Evolutionary conservation across 148 eudicot genomes (phyloP), one percentile per base, ranked within the genome.

Genomic region (Rhododendron williamsianum): DNA sequence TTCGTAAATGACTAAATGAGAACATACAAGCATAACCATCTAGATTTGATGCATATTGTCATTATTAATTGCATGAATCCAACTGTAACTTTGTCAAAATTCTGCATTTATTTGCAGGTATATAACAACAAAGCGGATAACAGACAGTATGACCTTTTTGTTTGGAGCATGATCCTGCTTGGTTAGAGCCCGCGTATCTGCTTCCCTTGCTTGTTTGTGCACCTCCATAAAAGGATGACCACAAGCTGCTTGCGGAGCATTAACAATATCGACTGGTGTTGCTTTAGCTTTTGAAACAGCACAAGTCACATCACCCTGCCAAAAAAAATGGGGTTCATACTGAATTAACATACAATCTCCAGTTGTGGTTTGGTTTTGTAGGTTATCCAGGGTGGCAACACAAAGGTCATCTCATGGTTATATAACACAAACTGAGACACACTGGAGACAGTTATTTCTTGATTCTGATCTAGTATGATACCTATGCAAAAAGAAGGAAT

Each of bases 171-270:
- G 15, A 27, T 58, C 46, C 45, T 46, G 65, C n/a, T 72, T 58
- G 72, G 85, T 16, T 27, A 72, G 79, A 83, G 79, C 46, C 45
- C 46, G 15, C 27, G 72, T 11, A 49, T 83, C 65, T 33, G 79
- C 79, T 83, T 83, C 85, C 85, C 48, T 83, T 43, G 25, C 76
- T 41, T 67, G n/a, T 21, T 41, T 25, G 35, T 49, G 60, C 35
- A 43, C 79, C 78, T 30, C 65, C 15, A 27, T 23, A 18, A 8
- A 41, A 82, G 74, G 84, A 60, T 82, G 33, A 82, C 51, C 13
- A 82, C 43, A 38, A 36, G 19, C 38, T 23, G 84, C 49, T 63
- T 82, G 35, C 6, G 74, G 84, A 60, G 35, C 10, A 43, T 65
- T 63, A 65, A 63, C 9, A 35, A 35, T 35, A 21, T 81, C 71